Percentiles rank a stretch among this genome's conserved stretches.
Evolutionary conservation across 108 stramenopile species (phyloP).

Genomic region (Skeletonema tropicum): DNA sequence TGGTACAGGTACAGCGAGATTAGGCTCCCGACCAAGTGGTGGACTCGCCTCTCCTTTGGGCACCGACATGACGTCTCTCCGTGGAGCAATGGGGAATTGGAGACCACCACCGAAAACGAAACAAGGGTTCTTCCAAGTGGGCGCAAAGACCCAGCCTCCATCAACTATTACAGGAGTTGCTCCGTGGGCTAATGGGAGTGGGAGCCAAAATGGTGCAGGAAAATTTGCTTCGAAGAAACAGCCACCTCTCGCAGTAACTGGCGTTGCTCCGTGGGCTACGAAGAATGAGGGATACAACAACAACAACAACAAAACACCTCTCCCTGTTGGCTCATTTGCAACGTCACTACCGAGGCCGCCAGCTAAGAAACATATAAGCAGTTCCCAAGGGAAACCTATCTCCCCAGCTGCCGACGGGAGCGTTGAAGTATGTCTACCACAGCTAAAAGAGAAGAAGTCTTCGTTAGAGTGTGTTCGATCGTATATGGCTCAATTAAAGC

Average conservation of each 20-base stretch:
- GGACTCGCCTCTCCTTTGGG: neutral
- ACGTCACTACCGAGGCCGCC: conserved; percentile 18
- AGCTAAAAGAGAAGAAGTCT: conserved; percentile 12
- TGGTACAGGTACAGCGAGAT: conserved; percentile 30
- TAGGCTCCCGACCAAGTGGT: conserved; percentile 23
- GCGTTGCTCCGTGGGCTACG: conserved; percentile 73
- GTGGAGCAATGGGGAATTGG: conserved; percentile 73
- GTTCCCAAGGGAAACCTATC: neutral
- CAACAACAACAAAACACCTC: neutral
- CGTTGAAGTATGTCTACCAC: conserved; percentile 4
- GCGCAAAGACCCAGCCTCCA: conserved; percentile 52
- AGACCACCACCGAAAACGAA: conserved; percentile 46
- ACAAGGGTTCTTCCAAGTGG: conserved; percentile 17
- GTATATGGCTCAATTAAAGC: conserved; percentile 71
- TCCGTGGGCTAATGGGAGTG: conserved; percentile 68
- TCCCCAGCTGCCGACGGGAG: neutral
- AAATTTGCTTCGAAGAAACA: conserved; percentile 30
- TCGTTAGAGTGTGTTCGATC: conserved; percentile 19
- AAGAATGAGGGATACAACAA: conserved; percentile 10
- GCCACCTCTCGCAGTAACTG: conserved; percentile 64
- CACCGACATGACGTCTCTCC: conserved; percentile 51
- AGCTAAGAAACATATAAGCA: conserved; percentile 1
- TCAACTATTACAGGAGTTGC: conserved; percentile 77
- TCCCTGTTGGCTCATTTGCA: neutral
- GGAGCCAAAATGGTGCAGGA: conserved; percentile 7